Base-by-base conservation (phyloP, 2,329 filamentous ascomycete genomes). In the Clonostachys rhizophaga region DNA sequence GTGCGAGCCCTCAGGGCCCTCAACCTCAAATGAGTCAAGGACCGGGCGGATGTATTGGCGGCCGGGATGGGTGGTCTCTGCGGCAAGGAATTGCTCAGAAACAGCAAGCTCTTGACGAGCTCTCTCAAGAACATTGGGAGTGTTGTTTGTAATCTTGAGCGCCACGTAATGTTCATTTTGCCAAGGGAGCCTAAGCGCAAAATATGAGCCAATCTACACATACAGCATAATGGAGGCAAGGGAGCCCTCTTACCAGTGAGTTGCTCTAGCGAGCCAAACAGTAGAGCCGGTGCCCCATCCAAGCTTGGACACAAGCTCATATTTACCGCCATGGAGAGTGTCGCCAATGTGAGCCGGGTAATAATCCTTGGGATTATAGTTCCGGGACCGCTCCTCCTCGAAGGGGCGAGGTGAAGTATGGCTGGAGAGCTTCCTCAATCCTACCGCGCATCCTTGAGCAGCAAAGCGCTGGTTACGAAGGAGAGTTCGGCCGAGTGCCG, bases 231-330 rank as follows among this genome's bases (percentile, higher is more conserved):
- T 30, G 24, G 9, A 30, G 9, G 24, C 3, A 30, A 30, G 24
- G 24, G 9, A 10, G 24, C 6, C 24, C 24, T 30, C 24, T 30
- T 30, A 30, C 24, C 24, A 30, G 24, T 30, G 24, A 4, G 24
- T 30, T 30, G 24, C 24, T 10, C 24, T 30, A 10, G 36, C 36
- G 17, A 39, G 36, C 66, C 67, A 71, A 24, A 70, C 67, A 5
- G 67, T 70, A 34, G 66, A 70, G 33, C 55, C 60, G 18, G 57
- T 59, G 30, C 66, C 67, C 58, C 59, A 69, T 40, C 66, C 67
- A 17, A 70, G 52, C 53, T 70, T 70, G 14, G 61, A 58, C 5
- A 63, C 47, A 4, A 70, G 56, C 50, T 67, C 54, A 48, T 70
- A 70, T 51, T 61, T 56, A 34, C 58, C 52, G 40, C 60, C 51